Conservation (phyloP, 805 yeast species). For the Teunomyces tritomae region DNA sequence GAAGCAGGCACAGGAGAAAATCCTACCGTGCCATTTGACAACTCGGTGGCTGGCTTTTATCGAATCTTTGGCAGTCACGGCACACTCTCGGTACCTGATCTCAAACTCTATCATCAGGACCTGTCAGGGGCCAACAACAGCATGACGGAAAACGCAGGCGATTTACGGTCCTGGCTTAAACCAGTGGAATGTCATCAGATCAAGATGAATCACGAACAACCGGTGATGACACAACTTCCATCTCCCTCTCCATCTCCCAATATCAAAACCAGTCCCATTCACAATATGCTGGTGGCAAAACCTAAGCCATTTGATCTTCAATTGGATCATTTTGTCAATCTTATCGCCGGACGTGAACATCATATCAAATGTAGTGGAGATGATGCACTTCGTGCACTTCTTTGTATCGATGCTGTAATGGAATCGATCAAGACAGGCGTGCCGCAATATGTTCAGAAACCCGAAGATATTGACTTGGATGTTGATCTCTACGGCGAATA, state of each 20-base stretch:
- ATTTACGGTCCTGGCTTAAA: constrained; percentile 26
- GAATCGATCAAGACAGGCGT: constrained; percentile 32
- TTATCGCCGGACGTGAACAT: constrained; percentile 26
- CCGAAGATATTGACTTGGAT: constrained; percentile 18
- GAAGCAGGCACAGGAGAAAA: constrained; percentile 41
- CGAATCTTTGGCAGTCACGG: constrained; percentile 39
- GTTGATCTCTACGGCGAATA: constrained; percentile 8
- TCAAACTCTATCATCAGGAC: constrained; percentile 30
- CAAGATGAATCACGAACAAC: constrained; percentile 12
- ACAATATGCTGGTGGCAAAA: constrained; percentile 8
- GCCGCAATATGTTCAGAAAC: constrained; percentile 28
- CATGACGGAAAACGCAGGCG: constrained; percentile 11
- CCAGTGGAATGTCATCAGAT: constrained; percentile 24
- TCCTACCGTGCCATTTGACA: constrained; percentile 32
- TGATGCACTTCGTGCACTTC: constrained; percentile 37
- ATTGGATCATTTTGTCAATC: constrained; percentile 35
- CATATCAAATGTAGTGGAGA: constrained; percentile 32
- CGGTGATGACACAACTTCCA: constrained; percentile 9
- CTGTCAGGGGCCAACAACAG: constrained; percentile 7
- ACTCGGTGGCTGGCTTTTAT: constrained; percentile 30
- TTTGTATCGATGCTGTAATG: constrained; percentile 36
- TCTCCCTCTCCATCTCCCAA: constrained; percentile 35
- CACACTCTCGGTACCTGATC: constrained; percentile 37
- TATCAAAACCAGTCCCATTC: constrained; percentile 20
- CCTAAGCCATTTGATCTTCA: constrained; percentile 37